Evolutionary conservation across 2,329 filamentous ascomycete species (phyloP), one percentile per base, ranked within the genome.

Genomic region (Cryphonectria naterciae): DNA sequence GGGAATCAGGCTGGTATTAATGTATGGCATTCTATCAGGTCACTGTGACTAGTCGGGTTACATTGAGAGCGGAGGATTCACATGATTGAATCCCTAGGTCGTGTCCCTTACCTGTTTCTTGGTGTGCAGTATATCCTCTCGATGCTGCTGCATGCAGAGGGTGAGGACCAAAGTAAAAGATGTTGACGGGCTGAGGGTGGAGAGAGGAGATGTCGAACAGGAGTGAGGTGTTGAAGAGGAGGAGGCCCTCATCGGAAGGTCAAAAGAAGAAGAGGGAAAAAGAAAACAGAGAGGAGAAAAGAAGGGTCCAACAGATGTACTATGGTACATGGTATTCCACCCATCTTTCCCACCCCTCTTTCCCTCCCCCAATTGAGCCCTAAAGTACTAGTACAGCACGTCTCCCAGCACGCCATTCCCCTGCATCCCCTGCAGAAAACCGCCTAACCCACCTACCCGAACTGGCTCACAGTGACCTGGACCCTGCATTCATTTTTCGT

Each of bases 291-390:
- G 4, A 41, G 22, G 32, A 61, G 46, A 68, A 71, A 71, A 65
- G 69, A 71, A 71, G 69, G 66, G 69, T 71, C 69, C 69, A 65
- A 43, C 32, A 32, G 46, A 58, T 35, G 15, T 28, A 52, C 46
- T 22, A 13, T 6, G 11, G 28, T 32, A 32, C 37, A 13, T 11
- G 10, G 25, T 37, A 43, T 65, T 17, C 43, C 37, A 43, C 67
- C 60, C 60, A 68, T 65, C 67, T 46, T 25, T 49, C 46, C 49
- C 37, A 66, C 25, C 46, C 64, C 49, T 11, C 22, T 54, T 8
- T 22, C 46, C 46, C 11, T 11, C 11, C 10, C 37, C 37, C 10
- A 39, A 13, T 39, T 3, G 37, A 11, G 37, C 37, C 37, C 37
- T 39, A 13, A 39, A 39, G 37, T 39, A 39, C 37, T 39, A 39